A percentile compares a stretch with the other conserved stretches of the same genome.
Conservation (phyloP, 2,329 filamentous ascomycete genomes). For the Pseudogymnoascus sp. region DNA sequence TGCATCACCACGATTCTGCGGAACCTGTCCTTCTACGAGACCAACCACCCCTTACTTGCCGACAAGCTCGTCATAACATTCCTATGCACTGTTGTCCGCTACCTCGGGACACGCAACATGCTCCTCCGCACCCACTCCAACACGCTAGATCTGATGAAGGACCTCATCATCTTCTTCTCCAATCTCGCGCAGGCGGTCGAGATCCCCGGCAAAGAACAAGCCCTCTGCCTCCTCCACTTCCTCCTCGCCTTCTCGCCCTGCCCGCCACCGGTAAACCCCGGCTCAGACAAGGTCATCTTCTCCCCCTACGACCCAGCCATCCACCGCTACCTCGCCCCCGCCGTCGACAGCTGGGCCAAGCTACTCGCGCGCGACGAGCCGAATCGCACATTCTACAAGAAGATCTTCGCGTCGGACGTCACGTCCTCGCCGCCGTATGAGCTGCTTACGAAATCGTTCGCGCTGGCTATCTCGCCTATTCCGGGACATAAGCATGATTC, state of each 20-base stretch:
- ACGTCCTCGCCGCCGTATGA: conserved; percentile 60
- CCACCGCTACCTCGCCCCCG: conserved; percentile 82
- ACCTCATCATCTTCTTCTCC: conserved; percentile 78
- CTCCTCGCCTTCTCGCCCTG: conserved; percentile 81
- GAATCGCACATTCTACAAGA: conserved; percentile 76
- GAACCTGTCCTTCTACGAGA: conserved; percentile 79
- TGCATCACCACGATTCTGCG: conserved; percentile 88
- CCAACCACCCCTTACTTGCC: conserved; percentile 68
- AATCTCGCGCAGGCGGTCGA: conserved; percentile 78
- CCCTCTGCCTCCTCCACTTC: conserved; percentile 78
- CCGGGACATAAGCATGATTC: conserved; percentile 54
- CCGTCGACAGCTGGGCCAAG: conserved; percentile 85
- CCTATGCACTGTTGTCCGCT: conserved; percentile 72
- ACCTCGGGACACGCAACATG: conserved; percentile 82
- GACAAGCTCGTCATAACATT: conserved; percentile 74
- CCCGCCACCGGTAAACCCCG: conserved; percentile 53
- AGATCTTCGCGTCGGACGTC: conserved; percentile 69
- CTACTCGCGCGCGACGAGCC: conserved; percentile 88
- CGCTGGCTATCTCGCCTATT: conserved; percentile 73
- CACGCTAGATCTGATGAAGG: conserved; percentile 95
- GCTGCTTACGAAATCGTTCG: conserved; percentile 79
- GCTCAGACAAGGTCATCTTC: conserved; percentile 60
- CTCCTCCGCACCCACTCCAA: conserved; percentile 74
- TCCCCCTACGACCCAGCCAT: conserved; percentile 69
- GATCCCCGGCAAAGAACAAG: conserved; percentile 79